Conservation (phyloP, 148 eudicot species). For the Amaranthus palmeri region DNA sequence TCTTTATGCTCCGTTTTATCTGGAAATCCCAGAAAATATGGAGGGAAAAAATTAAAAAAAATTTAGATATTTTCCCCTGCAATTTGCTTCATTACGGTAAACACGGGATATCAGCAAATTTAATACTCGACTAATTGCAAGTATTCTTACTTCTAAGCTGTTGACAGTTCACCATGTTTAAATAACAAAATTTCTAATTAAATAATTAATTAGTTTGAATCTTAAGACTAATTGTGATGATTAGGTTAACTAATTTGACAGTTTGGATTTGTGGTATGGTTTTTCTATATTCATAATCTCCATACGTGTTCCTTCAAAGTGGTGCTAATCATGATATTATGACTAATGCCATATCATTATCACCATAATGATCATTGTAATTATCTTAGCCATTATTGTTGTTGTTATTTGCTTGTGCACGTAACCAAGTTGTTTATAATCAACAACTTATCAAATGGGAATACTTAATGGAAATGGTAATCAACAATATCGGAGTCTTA, state of each 20-base stretch:
- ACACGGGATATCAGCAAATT: not conserved
- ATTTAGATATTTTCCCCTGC: not conserved
- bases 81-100: not conserved
- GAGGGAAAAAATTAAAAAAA: not conserved
- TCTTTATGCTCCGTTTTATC: not conserved
- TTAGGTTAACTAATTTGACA: not conserved
- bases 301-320: not conserved
- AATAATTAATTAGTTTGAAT: constrained; percentile 1
- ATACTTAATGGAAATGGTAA: too few relatives aligned
- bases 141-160: not conserved
- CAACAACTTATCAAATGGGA: not conserved
- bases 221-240: not conserved
- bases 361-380: not conserved
- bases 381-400: constrained; percentile 7
- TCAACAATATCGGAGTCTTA: too few relatives aligned
- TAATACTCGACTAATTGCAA: not conserved
- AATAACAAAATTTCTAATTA: not conserved
- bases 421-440: not conserved
- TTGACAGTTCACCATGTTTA: constrained; percentile 3
- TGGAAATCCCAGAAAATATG: not conserved
- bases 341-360: not conserved
- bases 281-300: not conserved
- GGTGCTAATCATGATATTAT: constrained; percentile 1
- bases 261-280: not conserved
- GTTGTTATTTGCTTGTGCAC: constrained; percentile 1